Percentiles rank a stretch among this genome's conserved stretches.
Evolutionary conservation across 495 filamentous ascomycete genomes (phyloP).

Genomic region (Xylaria curta): DNA sequence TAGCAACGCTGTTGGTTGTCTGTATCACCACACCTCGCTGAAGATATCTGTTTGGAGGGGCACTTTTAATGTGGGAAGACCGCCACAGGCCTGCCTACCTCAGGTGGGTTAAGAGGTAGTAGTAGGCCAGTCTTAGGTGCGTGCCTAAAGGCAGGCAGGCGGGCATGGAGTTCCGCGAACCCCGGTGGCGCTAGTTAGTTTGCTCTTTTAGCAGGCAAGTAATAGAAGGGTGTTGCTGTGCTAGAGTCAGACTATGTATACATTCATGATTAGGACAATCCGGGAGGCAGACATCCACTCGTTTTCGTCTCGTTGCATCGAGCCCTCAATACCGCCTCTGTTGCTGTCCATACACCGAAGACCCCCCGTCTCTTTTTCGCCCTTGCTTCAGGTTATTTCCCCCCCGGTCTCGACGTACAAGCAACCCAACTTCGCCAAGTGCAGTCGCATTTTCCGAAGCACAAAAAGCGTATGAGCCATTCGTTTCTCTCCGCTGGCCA

Average conservation of each 20-base stretch:
- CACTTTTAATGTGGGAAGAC: not conserved
- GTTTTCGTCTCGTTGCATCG: not conserved
- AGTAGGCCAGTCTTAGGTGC: not conserved
- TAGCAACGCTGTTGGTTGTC: not conserved
- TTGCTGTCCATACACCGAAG: not conserved
- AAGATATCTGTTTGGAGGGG: not conserved
- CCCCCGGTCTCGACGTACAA: not conserved
- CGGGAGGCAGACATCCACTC: conserved; percentile 5
- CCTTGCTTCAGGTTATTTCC: not conserved
- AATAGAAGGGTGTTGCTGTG: not conserved
- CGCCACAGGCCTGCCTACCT: not conserved
- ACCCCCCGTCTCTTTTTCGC: not conserved
- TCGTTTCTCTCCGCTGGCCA: conserved; percentile 1
- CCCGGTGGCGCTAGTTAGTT: conserved; percentile 14
- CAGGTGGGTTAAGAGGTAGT: too few relatives aligned
- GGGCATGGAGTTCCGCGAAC: not conserved
- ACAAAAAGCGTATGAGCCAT: conserved; percentile 2
- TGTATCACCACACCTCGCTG: not conserved
- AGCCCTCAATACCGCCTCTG: conserved; percentile 4
- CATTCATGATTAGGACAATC: conserved; percentile 2
- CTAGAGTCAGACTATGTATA: not conserved
- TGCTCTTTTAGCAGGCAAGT: not conserved
- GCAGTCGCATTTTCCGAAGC: not conserved
- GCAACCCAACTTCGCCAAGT: not conserved
- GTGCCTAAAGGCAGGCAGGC: not conserved